A percentile compares a stretch with the other conserved stretches of the same genome.
These are phyloP conservation scores for Musa troglodytarum DNA, from an alignment of 176 grass and related monocot genomes.

Conservation along the genomic window DNA sequence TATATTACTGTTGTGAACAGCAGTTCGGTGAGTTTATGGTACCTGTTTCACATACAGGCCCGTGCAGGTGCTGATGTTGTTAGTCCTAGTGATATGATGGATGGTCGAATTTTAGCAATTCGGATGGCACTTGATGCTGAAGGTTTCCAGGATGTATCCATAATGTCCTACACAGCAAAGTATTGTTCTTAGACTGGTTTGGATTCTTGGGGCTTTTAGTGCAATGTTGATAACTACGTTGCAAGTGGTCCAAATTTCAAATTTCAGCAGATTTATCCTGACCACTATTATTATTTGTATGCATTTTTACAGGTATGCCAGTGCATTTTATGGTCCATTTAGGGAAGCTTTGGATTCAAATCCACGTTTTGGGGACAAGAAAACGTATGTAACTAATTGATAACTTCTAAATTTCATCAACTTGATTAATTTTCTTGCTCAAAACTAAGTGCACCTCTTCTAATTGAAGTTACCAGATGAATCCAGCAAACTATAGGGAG, in stretches of 20 bases:
- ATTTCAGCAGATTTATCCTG: background rate
- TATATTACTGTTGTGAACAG: background rate
- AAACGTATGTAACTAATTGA: conserved; percentile 51
- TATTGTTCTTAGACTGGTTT: conserved; percentile 26
- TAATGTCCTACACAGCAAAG: conserved; percentile 99
- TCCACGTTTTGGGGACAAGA: conserved; percentile 97
- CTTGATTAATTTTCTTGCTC: conserved; percentile 9
- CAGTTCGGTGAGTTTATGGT: background rate
- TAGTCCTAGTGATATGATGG: conserved; percentile 99
- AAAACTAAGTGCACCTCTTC: conserved; percentile 26
- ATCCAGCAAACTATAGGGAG: conserved; percentile 94
- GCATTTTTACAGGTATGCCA: conserved; percentile 67
- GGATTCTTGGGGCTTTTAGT: background rate
- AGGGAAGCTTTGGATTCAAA: conserved; percentile 94
- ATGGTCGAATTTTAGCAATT: conserved; percentile 81
- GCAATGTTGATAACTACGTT: background rate
- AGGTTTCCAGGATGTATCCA: conserved; percentile 92
- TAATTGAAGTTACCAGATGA: conserved; percentile 86
- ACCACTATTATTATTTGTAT: conserved; percentile 2
- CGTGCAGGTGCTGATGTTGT: conserved; percentile 90
- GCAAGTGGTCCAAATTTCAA: background rate
- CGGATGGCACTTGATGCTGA: conserved; percentile 84
- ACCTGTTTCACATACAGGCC: conserved; percentile 42
- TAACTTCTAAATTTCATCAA: conserved; percentile 3
- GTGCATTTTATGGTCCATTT: conserved; percentile 96